A percentile compares a stretch with the other conserved stretches of the same genome.
These are phyloP conservation scores for Centaurea solstitialis DNA, from an alignment of 129 eudicot species.

Conservation along the genomic window DNA sequence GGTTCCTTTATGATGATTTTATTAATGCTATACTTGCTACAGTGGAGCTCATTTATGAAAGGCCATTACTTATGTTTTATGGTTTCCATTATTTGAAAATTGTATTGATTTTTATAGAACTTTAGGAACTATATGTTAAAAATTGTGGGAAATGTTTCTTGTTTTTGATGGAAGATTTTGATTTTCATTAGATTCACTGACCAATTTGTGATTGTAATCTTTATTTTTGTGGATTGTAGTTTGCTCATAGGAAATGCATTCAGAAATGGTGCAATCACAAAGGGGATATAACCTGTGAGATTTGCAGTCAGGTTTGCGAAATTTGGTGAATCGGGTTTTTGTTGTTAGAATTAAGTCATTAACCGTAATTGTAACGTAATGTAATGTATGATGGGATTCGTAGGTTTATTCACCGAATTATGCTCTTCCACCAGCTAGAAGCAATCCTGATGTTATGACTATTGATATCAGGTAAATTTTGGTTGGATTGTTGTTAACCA, in stretches of 20 bases:
- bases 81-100: neutral
- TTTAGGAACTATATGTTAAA: neutral
- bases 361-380: neutral
- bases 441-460: slow-evolving; percentile 59
- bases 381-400: neutral
- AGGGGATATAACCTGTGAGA: slow-evolving; percentile 84
- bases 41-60: slow-evolving; percentile 13
- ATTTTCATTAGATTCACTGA: neutral
- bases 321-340: neutral
- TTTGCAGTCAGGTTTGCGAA: slow-evolving; percentile 64
- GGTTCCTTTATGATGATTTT: slow-evolving; percentile 1
- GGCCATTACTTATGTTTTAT: slow-evolving; percentile 1
- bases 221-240: slow-evolving; percentile 36
- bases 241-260: slow-evolving; percentile 91
- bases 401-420: slow-evolving; percentile 73
- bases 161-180: neutral
- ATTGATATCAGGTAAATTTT: slow-evolving; percentile 63
- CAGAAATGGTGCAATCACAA: slow-evolving; percentile 91
- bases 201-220: neutral
- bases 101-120: neutral
- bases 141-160: neutral
- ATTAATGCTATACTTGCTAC: neutral
- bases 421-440: slow-evolving; percentile 58
- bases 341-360: neutral
- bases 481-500: neutral